These are phyloP conservation scores for Ogataea pilisensis DNA, from an alignment of 805 yeast genomes.

Conservation along the genomic window DNA sequence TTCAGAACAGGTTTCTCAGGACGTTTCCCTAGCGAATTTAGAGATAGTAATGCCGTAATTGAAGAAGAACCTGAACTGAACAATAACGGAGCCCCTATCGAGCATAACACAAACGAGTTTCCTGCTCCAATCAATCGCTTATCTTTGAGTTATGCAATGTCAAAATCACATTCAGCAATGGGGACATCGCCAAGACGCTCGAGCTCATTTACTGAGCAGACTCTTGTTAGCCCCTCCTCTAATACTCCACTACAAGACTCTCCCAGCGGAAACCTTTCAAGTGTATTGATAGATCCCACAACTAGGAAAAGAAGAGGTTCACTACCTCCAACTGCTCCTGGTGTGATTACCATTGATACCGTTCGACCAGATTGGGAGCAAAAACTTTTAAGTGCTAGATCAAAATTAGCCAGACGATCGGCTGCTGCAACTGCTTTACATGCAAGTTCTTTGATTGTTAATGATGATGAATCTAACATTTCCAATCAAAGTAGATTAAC, in stretches of 20 bases:
- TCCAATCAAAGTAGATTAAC: neutral
- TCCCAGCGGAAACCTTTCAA: neutral
- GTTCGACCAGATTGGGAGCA: slow-evolving; percentile 93
- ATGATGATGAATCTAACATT: neutral
- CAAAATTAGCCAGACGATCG: slow-evolving; percentile 75
- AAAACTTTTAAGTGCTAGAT: slow-evolving; percentile 65
- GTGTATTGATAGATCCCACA: neutral
- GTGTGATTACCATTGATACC: slow-evolving; percentile 72
- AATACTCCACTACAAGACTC: neutral
- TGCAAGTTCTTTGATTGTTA: slow-evolving; percentile 64
- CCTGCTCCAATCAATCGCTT: slow-evolving; percentile 3
- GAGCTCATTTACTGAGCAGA: slow-evolving; percentile 7
- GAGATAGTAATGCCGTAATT: slow-evolving; percentile 14
- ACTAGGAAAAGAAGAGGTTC: slow-evolving; percentile 44
- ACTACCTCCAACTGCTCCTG: slow-evolving; percentile 60
- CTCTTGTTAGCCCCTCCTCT: too few species aligned
- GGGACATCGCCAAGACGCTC: slow-evolving; percentile 25
- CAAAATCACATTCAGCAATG: slow-evolving; percentile 25
- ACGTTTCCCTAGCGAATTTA: slow-evolving; percentile 43
- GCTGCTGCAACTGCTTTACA: slow-evolving; percentile 95
- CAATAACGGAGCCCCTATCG: slow-evolving; percentile 1
- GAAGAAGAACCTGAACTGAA: slow-evolving; percentile 20
- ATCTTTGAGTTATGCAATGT: slow-evolving; percentile 24
- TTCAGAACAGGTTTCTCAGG: slow-evolving; percentile 57
- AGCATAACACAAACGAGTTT: neutral